Evolutionary conservation across 768 basidiomycete genomes (phyloP), one percentile per base, ranked within the genome.

Genomic region (Tylopilus felleus): DNA sequence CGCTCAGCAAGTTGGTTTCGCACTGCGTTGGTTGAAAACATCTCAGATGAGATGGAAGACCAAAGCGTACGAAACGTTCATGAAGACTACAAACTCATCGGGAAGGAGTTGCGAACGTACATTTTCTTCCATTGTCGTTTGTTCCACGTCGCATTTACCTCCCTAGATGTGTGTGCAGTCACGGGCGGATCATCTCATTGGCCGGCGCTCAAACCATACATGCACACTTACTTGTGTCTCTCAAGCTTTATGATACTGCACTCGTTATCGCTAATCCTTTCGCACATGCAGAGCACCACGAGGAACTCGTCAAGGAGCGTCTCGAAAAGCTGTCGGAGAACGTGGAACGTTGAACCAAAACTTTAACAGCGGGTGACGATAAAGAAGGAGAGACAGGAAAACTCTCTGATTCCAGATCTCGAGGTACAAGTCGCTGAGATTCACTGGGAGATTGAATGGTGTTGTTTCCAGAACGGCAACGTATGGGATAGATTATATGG

Each of bases 211-310:
- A 96, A 96, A 71, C 97, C 97, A 5, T 99, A 98, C 74, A 98
- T 99, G 96, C 97, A 99, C 71, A 96, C 97, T 40, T 98, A 95
- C 82, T 98, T 99, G 73, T 98, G 58, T 91, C 94, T 5, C 85
- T 98, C 73, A 92, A 93, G 64, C 82, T 98, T 6, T 98, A 98
- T 75, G 92, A 95, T 62, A 88, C 95, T 48, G 97, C 97, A 2
- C 86, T 95, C 29, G 81, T 96, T 59, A 94, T 98, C 60, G 88
- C 93, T 52, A 98, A 98, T 74, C 97, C 97, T 2, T 95, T 93
- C 68, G 93, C 88, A 10, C 98, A 98, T 69, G 86, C 85, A 38
- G 97, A 99, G 65, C 86, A 98, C 70, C 88, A 93, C 58, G 93
- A 96, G 70, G 87, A 86, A 64, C 74, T 93, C 66, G 80, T 98